A percentile compares a stretch with the other conserved stretches of the same genome.
These are phyloP conservation scores for Vitis hybrid DNA, from an alignment of 177 flowering plant species.

Conservation along the genomic window DNA sequence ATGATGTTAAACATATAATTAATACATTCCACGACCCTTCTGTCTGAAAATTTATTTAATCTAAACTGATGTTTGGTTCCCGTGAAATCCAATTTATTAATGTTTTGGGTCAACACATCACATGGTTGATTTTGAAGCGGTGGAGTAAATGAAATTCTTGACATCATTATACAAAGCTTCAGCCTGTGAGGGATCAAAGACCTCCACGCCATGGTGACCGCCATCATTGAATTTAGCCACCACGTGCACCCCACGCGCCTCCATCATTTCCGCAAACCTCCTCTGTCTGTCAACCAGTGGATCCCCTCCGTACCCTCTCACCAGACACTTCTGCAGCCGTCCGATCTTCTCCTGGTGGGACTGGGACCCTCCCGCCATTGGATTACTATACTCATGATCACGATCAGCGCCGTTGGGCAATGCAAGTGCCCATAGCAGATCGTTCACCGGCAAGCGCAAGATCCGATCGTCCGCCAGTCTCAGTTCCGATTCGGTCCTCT, in stretches of 20 bases:
- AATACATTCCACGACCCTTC: too few relatives aligned
- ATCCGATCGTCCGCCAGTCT: conserved; percentile 28
- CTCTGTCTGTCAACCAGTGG: conserved; percentile 58
- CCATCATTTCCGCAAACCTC: conserved; percentile 47
- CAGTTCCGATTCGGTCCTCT: conserved; percentile 49
- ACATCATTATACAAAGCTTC: conserved; percentile 26
- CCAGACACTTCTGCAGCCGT: conserved; percentile 44
- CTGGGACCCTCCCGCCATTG: conserved; percentile 6
- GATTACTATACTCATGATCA: conserved; percentile 55
- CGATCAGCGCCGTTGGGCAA: conserved; percentile 49
- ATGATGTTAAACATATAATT: too few relatives aligned
- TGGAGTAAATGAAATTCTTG: conserved; percentile 28
- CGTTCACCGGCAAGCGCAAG: conserved; percentile 30
- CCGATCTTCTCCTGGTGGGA: conserved; percentile 19
- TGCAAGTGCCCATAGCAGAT: conserved; percentile 47
- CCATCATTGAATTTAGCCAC: conserved; percentile 30
- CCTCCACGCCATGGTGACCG: conserved; percentile 54
- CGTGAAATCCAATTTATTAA: too few relatives aligned
- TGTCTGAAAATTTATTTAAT: too few relatives aligned
- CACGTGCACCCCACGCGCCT: conserved; percentile 48
- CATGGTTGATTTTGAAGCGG: neutral
- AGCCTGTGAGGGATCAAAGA: conserved; percentile 38
- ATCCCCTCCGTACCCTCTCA: conserved; percentile 55
- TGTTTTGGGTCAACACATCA: neutral
- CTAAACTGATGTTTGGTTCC: too few relatives aligned